A percentile compares a stretch with the other conserved stretches of the same genome.
phyloP scores from a whole-genome alignment of 2,329 filamentous ascomycete species.

The Apiospora hydei region DNA sequence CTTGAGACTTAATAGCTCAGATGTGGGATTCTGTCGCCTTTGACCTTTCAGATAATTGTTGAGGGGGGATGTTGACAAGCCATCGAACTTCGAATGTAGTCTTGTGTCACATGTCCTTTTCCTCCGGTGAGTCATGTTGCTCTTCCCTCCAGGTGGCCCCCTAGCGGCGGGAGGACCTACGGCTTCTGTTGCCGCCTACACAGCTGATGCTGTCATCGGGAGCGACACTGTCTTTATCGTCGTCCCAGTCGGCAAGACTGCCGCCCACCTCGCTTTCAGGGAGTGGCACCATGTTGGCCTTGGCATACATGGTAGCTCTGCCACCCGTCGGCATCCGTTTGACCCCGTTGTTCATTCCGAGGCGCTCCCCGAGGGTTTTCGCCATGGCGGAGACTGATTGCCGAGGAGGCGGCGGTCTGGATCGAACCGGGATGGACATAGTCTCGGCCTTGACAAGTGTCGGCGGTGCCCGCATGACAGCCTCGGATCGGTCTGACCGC shows the following conservation, averaged over 20 bases:
- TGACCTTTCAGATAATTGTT: background rate
- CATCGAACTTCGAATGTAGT: background rate
- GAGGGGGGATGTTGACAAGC: background rate
- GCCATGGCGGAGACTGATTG: background rate
- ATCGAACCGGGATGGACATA: slow-evolving; percentile 14
- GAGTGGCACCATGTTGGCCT: slow-evolving; percentile 21
- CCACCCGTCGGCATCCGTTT: slow-evolving; percentile 17
- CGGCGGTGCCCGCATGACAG: slow-evolving; percentile 41
- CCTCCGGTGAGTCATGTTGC: background rate
- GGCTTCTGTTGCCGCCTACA: slow-evolving; percentile 51
- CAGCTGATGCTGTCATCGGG: slow-evolving; percentile 70
- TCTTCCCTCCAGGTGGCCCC: background rate
- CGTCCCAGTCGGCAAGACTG: slow-evolving; percentile 40
- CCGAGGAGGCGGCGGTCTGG: slow-evolving; percentile 25
- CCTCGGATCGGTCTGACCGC: slow-evolving; percentile 39
- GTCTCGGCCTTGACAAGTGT: slow-evolving; percentile 18
- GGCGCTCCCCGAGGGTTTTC: background rate
- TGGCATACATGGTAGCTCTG: slow-evolving; percentile 20
- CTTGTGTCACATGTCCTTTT: background rate
- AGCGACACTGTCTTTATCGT: slow-evolving; percentile 61
- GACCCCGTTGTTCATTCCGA: background rate
- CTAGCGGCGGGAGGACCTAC: slow-evolving; percentile 25
- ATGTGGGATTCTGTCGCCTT: slow-evolving; percentile 23
- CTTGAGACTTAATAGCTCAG: background rate
- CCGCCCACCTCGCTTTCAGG: slow-evolving; percentile 22